Conservation (phyloP, 441 rosid genomes). For the Mallotus repandus region DNA sequence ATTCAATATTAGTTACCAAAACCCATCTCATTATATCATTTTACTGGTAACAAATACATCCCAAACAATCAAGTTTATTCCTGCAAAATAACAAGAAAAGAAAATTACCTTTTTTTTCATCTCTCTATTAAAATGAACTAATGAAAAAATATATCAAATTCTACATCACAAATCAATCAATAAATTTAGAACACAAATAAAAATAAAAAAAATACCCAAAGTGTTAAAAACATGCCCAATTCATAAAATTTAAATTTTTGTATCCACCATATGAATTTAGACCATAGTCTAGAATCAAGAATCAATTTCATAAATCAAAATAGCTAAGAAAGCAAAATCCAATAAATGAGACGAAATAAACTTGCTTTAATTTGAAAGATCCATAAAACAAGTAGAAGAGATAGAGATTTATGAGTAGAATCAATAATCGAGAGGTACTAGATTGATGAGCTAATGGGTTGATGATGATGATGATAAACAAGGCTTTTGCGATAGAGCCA, state of each 20-base stretch:
- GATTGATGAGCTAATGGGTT: slow-evolving; percentile 19
- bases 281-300: slow-evolving; percentile 24
- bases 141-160: slow-evolving; percentile 16
- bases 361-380: slow-evolving; percentile 11
- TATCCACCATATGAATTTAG: slow-evolving; percentile 16
- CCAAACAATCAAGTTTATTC: slow-evolving; percentile 5
- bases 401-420: slow-evolving; percentile 25
- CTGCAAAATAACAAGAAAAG: not conserved
- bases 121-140: slow-evolving; percentile 17
- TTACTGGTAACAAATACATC: slow-evolving; percentile 16
- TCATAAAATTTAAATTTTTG: not conserved
- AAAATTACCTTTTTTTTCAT: slow-evolving; percentile 13
- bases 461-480: no score
- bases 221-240: slow-evolving; percentile 30
- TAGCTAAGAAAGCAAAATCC: slow-evolving; percentile 5
- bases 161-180: slow-evolving; percentile 30
- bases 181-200: slow-evolving; percentile 14
- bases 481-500: no score
- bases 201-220: slow-evolving; percentile 24
- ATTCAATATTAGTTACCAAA: slow-evolving; percentile 6
- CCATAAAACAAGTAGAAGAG: slow-evolving; percentile 18
- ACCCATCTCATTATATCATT: slow-evolving; percentile 25
- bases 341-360: not conserved
- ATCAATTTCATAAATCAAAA: slow-evolving; percentile 37
- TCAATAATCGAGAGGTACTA: slow-evolving; percentile 33